phyloP scores from a whole-genome alignment of 78 protist species.

The Emiliania huxleyi region DNA sequence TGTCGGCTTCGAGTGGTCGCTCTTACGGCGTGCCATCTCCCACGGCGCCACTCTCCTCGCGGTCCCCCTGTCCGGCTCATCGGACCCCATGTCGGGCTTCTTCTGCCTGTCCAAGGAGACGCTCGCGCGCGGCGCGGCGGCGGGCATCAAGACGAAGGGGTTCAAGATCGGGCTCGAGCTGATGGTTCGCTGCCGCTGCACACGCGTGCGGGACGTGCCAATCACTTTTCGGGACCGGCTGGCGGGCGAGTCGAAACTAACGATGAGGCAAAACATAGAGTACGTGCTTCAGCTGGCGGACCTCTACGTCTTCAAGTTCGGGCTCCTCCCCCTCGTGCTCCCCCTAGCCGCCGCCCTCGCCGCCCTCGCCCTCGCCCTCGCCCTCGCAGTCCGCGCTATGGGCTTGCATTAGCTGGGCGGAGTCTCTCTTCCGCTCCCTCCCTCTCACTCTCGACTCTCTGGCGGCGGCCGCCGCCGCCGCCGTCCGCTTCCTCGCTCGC shows the following conservation, averaged over 20 bases:
- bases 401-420: too few species aligned
- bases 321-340: too few species aligned
- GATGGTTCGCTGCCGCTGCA: constrained; percentile 37
- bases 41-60: constrained; percentile 61
- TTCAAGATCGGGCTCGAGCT: constrained; percentile 60
- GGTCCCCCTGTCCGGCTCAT: constrained; percentile 26
- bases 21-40: background rate
- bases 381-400: too few species aligned
- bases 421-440: too few species aligned
- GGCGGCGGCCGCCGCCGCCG: too few species aligned
- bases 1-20: background rate
- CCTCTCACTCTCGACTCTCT: too few species aligned
- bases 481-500: too few species aligned
- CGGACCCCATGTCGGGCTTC: constrained; percentile 64
- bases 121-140: background rate
- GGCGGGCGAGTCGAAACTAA: constrained; percentile 45
- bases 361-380: too few species aligned
- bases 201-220: constrained; percentile 35
- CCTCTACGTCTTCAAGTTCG: background rate
- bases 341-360: too few species aligned
- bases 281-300: constrained; percentile 1
- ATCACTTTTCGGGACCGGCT: constrained; percentile 21
- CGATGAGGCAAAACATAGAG: constrained; percentile 21
- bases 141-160: constrained; percentile 17
- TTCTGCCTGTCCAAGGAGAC: constrained; percentile 15